Conservation (phyloP, 257 asterid species). For the Henckelia pumila region DNA sequence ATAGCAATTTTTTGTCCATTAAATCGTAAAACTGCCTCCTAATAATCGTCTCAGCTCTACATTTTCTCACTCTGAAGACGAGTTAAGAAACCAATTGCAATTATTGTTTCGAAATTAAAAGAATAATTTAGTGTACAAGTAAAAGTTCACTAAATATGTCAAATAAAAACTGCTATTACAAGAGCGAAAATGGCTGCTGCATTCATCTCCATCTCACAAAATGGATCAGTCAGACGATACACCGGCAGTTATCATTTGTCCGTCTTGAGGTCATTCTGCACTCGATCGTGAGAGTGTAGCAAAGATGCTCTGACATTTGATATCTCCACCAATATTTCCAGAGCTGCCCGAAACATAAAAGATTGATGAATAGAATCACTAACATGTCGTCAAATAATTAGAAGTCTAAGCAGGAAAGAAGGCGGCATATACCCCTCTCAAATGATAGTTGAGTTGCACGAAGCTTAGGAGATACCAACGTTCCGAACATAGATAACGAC, state of each 20-base stretch:
- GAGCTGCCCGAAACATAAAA: slow-evolving; percentile 44
- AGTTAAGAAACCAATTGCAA: no score
- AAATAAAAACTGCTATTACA: neutral
- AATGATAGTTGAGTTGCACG: slow-evolving; percentile 82
- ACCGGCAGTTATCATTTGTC: slow-evolving; percentile 23
- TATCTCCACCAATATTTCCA: slow-evolving; percentile 68
- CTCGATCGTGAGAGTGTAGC: slow-evolving; percentile 56
- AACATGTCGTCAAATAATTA: neutral
- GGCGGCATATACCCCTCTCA: slow-evolving; percentile 66
- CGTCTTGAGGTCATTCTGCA: slow-evolving; percentile 43
- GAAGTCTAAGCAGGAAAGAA: neutral
- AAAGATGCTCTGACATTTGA: slow-evolving; percentile 63
- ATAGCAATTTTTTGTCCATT: no score
- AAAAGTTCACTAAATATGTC: neutral
- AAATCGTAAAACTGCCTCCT: no score
- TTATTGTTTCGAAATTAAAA: no score
- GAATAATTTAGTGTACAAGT: no score
- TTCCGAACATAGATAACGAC: slow-evolving; percentile 80
- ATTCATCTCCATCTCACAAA: neutral
- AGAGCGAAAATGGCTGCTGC: neutral
- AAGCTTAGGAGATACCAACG: slow-evolving; percentile 87
- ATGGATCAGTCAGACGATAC: neutral
- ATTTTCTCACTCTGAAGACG: no score
- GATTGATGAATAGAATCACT: slow-evolving; percentile 1
- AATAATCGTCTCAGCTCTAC: no score